A percentile compares a stretch with the other conserved stretches of the same genome.
Conservation (phyloP, 306 rosid species). For the Malus sylvestris region DNA sequence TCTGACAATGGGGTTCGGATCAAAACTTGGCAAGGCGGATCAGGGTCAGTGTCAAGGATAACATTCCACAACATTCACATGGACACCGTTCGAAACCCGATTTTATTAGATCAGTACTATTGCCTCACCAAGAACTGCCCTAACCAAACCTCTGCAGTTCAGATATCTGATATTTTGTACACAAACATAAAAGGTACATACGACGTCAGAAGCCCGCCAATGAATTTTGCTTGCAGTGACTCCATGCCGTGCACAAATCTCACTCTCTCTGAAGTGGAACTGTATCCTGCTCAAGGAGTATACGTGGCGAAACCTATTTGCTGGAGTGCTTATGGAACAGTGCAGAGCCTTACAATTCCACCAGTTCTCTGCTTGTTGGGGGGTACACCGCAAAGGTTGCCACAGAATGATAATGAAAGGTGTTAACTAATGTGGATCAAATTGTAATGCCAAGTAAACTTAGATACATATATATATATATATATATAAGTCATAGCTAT, state of each 20-base stretch:
- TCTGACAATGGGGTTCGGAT: slow-evolving; percentile 67
- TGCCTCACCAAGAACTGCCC: slow-evolving; percentile 37
- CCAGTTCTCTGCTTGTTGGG: slow-evolving; percentile 35
- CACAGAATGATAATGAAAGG: slow-evolving; percentile 17
- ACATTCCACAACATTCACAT: slow-evolving; percentile 58
- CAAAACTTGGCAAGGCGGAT: slow-evolving; percentile 84
- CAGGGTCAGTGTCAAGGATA: slow-evolving; percentile 55
- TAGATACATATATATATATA: background rate
- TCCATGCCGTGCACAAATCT: slow-evolving; percentile 47
- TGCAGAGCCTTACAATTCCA: slow-evolving; percentile 30
- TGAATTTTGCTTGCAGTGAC: slow-evolving; percentile 52
- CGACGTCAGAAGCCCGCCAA: slow-evolving; percentile 39
- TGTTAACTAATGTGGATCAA: background rate
- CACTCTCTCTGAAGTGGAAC: slow-evolving; percentile 33
- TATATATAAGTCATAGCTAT: background rate
- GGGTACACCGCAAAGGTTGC: slow-evolving; percentile 19
- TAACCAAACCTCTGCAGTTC: slow-evolving; percentile 52
- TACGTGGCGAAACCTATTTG: slow-evolving; percentile 27
- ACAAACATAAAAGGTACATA: slow-evolving; percentile 46
- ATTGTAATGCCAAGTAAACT: background rate
- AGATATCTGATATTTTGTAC: slow-evolving; percentile 34
- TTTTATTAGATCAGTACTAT: slow-evolving; percentile 52
- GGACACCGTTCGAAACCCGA: slow-evolving; percentile 53
- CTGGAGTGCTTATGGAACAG: slow-evolving; percentile 52
- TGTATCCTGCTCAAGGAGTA: slow-evolving; percentile 33